Evolutionary conservation across 805 yeast genomes (phyloP).

Genomic region (Cyberlindnera maritima): DNA sequence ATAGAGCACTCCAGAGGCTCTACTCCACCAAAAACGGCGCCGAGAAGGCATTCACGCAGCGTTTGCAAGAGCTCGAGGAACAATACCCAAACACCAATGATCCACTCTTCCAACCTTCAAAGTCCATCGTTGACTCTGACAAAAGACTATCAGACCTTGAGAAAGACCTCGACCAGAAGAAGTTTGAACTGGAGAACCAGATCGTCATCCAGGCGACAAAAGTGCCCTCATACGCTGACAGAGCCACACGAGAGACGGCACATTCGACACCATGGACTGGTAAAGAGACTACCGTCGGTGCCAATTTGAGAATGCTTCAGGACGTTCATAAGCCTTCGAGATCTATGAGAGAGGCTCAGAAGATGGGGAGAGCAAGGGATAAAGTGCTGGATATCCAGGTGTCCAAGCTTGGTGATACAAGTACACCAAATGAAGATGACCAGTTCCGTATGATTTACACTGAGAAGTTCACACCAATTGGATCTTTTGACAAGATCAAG

Average conservation of each 20-base stretch:
- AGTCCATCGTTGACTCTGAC: slow-evolving; percentile 24
- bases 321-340: slow-evolving; percentile 46
- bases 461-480: slow-evolving; percentile 51
- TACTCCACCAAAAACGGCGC: slow-evolving; percentile 3
- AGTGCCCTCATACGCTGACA: slow-evolving; percentile 43
- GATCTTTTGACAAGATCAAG: slow-evolving; percentile 43
- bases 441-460: slow-evolving; percentile 57
- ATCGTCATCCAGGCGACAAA: slow-evolving; percentile 38
- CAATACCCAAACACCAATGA: slow-evolving; percentile 25
- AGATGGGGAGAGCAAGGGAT: slow-evolving; percentile 63
- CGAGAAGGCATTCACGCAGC: slow-evolving; percentile 25
- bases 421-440: slow-evolving; percentile 36
- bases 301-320: slow-evolving; percentile 51
- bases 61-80: slow-evolving; percentile 28
- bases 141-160: slow-evolving; percentile 26
- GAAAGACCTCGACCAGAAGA: slow-evolving; percentile 29
- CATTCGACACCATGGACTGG: slow-evolving; percentile 59
- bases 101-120: slow-evolving; percentile 23
- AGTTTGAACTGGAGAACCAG: slow-evolving; percentile 39
- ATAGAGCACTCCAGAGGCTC: not conserved
- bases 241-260: slow-evolving; percentile 47
- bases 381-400: slow-evolving; percentile 61
- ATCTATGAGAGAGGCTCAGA: slow-evolving; percentile 28
- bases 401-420: slow-evolving; percentile 19
- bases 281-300: slow-evolving; percentile 43